Conservation (phyloP, 2,329 filamentous ascomycete genomes). For the Xylaria sp. region DNA sequence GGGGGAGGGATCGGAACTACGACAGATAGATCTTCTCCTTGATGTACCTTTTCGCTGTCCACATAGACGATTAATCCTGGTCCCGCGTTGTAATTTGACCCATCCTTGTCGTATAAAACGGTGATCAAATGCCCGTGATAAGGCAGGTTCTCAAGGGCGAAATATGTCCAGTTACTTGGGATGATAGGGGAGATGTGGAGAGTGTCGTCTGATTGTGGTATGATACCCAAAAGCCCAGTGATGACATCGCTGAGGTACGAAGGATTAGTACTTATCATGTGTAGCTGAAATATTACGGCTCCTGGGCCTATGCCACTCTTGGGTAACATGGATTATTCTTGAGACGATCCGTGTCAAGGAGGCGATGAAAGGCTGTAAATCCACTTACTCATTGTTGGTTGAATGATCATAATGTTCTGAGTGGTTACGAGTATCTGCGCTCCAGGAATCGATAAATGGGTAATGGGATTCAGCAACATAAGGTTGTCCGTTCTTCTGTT, state of each 20-base stretch:
- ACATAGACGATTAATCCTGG: conserved; percentile 54
- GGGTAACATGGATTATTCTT: not conserved
- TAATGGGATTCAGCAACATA: conserved; percentile 59
- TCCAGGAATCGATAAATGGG: conserved; percentile 53
- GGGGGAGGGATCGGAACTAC: conserved; percentile 38
- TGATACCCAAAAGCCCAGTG: conserved; percentile 56
- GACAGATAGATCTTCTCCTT: conserved; percentile 36
- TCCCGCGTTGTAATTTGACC: conserved; percentile 52
- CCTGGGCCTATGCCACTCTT: not conserved
- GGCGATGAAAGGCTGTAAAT: not conserved
- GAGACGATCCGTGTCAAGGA: too few species aligned
- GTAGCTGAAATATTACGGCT: not conserved
- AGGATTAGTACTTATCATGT: conserved; percentile 4
- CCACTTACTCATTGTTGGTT: conserved; percentile 53
- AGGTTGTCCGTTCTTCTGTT: conserved; percentile 55
- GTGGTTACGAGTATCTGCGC: conserved; percentile 53
- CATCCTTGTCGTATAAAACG: conserved; percentile 55
- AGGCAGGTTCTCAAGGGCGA: conserved; percentile 56
- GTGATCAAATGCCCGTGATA: conserved; percentile 58
- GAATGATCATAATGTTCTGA: conserved; percentile 59
- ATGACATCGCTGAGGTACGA: conserved; percentile 51
- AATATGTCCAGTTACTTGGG: conserved; percentile 53
- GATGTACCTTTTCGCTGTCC: conserved; percentile 51
- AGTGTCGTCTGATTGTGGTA: conserved; percentile 53
- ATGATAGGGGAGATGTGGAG: conserved; percentile 55